These are phyloP conservation scores for Phaeolepiota aurea DNA, from an alignment of 768 basidiomycete genomes.

Conservation along the genomic window DNA sequence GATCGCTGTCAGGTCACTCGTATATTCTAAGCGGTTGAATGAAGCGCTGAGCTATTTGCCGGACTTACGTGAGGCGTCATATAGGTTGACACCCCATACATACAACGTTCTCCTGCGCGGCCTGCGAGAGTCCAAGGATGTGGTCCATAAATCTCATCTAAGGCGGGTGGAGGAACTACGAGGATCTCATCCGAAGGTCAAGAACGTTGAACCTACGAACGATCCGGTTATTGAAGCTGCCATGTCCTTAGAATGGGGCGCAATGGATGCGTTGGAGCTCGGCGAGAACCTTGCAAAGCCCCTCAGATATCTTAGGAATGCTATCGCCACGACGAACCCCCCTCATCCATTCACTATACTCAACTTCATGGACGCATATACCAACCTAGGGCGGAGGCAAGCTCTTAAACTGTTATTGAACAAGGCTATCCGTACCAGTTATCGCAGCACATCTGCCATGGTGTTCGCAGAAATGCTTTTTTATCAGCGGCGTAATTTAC, in stretches of 20 bases:
- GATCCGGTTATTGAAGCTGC: neutral
- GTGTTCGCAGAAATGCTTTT: slow-evolving; percentile 36
- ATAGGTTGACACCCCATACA: slow-evolving; percentile 24
- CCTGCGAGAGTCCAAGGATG: slow-evolving; percentile 7
- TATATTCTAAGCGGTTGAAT: slow-evolving; percentile 23
- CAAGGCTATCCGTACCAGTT: slow-evolving; percentile 15
- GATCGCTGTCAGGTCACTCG: slow-evolving; percentile 33
- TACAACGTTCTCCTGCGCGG: slow-evolving; percentile 24
- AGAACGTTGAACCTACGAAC: neutral
- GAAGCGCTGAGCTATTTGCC: slow-evolving; percentile 41
- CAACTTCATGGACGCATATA: slow-evolving; percentile 26
- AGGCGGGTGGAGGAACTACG: neutral
- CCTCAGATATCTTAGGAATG: slow-evolving; percentile 15
- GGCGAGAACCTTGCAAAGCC: slow-evolving; percentile 10
- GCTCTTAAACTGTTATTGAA: slow-evolving; percentile 25
- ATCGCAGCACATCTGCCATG: slow-evolving; percentile 15
- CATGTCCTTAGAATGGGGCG: slow-evolving; percentile 4
- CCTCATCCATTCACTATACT: slow-evolving; percentile 20
- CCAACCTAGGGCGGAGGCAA: slow-evolving; percentile 20
- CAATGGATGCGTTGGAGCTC: slow-evolving; percentile 7
- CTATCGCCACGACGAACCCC: slow-evolving; percentile 8
- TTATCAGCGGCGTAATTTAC: slow-evolving; percentile 18
- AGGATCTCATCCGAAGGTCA: neutral
- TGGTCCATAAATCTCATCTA: neutral
- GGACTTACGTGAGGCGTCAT: slow-evolving; percentile 15